Conservation (phyloP, 1,139 yeast species). For the Debaryomyces sp. region DNA sequence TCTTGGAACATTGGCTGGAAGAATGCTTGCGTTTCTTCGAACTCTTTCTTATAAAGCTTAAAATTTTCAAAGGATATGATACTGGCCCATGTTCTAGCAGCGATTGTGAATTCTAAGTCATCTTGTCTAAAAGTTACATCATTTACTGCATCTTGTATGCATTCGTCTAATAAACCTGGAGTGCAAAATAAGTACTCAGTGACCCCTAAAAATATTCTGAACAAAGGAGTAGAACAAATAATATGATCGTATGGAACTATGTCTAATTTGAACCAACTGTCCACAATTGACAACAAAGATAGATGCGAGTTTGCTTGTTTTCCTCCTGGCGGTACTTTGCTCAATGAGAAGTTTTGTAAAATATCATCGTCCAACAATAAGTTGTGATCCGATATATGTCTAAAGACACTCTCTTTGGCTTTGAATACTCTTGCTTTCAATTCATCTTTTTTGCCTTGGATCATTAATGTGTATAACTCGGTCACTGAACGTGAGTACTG, state of each 20-base stretch:
- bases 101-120: constrained; percentile 82
- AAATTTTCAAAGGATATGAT: constrained; percentile 79
- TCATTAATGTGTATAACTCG: constrained; percentile 80
- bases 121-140: constrained; percentile 79
- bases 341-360: constrained; percentile 76
- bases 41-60: constrained; percentile 67
- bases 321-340: constrained; percentile 73
- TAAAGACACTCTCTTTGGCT: constrained; percentile 80
- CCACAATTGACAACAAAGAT: constrained; percentile 86
- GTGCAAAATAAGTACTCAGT: constrained; percentile 89
- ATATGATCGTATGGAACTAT: constrained; percentile 95
- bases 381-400: constrained; percentile 54
- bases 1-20: constrained; percentile 87
- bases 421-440: constrained; percentile 57
- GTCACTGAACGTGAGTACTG: constrained; percentile 88
- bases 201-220: constrained; percentile 91
- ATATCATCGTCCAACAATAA: constrained; percentile 78
- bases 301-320: constrained; percentile 85
- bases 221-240: constrained; percentile 91
- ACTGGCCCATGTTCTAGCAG: constrained; percentile 84
- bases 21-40: constrained; percentile 77
- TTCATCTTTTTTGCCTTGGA: constrained; percentile 64
- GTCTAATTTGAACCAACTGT: constrained; percentile 84
- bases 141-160: constrained; percentile 69
- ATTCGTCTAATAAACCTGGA: constrained; percentile 76